A percentile compares a stretch with the other conserved stretches of the same genome.
phyloP scores from a whole-genome alignment of 495 filamentous ascomycete genomes.

The Aspergillus campestris region DNA sequence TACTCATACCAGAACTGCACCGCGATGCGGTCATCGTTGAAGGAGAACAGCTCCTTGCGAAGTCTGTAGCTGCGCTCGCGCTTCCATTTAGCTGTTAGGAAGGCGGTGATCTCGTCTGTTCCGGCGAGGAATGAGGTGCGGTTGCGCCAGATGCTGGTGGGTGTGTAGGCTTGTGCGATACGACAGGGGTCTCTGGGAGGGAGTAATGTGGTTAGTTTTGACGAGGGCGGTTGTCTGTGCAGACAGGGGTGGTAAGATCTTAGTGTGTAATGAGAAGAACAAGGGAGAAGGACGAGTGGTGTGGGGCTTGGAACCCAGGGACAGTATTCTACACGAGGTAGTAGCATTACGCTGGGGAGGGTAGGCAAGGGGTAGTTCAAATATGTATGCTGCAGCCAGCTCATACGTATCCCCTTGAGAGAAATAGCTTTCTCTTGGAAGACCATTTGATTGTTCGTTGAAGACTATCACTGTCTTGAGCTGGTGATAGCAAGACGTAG shows the following conservation, averaged over 20 bases:
- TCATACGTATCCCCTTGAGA: too few relatives aligned
- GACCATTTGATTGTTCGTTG: too few relatives aligned
- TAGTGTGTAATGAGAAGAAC: too few relatives aligned
- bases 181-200: slow-evolving; percentile 46
- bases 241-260: background rate
- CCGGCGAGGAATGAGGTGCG: slow-evolving; percentile 63
- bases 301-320: too few relatives aligned
- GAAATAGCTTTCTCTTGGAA: too few relatives aligned
- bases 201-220: slow-evolving; percentile 9
- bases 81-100: slow-evolving; percentile 71
- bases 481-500: background rate
- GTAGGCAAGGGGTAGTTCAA: too few relatives aligned
- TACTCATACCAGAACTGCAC: slow-evolving; percentile 95
- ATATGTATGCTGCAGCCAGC: too few relatives aligned
- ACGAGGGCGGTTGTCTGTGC: background rate
- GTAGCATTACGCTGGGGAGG: too few relatives aligned
- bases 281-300: background rate
- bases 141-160: slow-evolving; percentile 77
- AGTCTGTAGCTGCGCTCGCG: slow-evolving; percentile 65
- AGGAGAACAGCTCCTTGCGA: slow-evolving; percentile 81
- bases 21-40: slow-evolving; percentile 48
- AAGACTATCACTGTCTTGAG: too few relatives aligned
- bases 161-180: slow-evolving; percentile 68
- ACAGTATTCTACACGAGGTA: too few relatives aligned
- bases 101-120: slow-evolving; percentile 57